Percentiles rank a stretch among this genome's conserved stretches.
phyloP scores from a whole-genome alignment of 2,329 filamentous ascomycete species.

The Talaromyces verruculosus region DNA sequence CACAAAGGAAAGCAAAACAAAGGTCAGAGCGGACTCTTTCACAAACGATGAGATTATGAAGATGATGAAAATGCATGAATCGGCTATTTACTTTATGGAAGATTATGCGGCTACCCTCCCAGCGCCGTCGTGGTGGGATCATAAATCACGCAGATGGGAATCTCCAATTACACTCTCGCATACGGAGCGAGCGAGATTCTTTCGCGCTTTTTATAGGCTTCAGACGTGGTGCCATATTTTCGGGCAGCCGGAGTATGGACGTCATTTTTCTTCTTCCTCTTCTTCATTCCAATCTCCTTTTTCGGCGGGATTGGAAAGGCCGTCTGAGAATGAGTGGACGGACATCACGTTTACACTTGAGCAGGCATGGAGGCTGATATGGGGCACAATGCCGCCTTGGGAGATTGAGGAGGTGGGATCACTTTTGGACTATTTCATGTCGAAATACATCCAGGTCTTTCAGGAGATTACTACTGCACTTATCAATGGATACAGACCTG shows the following conservation, averaged over 20 bases:
- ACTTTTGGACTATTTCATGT: conserved; percentile 21
- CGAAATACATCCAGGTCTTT: conserved; percentile 15
- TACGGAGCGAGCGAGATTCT: conserved; percentile 22
- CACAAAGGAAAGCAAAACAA: not conserved
- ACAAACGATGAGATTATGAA: conserved; percentile 2
- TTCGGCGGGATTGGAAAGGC: not conserved
- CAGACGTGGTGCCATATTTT: conserved; percentile 25
- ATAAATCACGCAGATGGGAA: not conserved
- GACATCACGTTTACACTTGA: conserved; percentile 5
- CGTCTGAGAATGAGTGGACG: conserved; percentile 9
- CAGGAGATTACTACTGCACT: conserved; percentile 1
- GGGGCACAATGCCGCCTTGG: conserved; percentile 27
- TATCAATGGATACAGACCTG: not conserved
- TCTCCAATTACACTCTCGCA: conserved; percentile 16
- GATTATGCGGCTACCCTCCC: not conserved
- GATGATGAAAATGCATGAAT: conserved; percentile 9
- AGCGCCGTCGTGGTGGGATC: not conserved
- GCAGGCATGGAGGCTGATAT: conserved; percentile 25
- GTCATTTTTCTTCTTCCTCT: not conserved
- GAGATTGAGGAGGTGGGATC: conserved; percentile 27
- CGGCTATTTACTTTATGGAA: not conserved
- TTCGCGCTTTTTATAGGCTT: conserved; percentile 26
- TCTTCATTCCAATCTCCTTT: not conserved
- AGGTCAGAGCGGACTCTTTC: conserved; percentile 3
- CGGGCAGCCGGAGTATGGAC: conserved; percentile 7